phyloP scores from a whole-genome alignment of 257 asterid genomes.

The Thymus mandschuricus region DNA sequence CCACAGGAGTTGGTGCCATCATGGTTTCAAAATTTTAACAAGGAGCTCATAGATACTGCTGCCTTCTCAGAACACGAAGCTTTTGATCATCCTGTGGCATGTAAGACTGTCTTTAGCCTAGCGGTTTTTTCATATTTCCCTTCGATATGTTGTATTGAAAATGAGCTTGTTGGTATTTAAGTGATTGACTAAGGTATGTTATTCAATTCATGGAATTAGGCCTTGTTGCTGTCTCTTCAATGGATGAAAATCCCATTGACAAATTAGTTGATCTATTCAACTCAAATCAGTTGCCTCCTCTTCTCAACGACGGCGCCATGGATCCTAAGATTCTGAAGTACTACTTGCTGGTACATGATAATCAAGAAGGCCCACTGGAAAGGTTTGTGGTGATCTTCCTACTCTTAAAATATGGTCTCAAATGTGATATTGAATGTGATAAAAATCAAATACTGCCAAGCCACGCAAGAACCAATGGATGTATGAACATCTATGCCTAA shows the following conservation, averaged over 20 bases:
- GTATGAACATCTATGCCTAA: not conserved
- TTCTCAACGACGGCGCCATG: slow-evolving; percentile 89
- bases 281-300: slow-evolving; percentile 78
- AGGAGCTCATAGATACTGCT: slow-evolving; percentile 75
- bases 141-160: slow-evolving; percentile 23
- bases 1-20: slow-evolving; percentile 69
- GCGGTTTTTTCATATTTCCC: slow-evolving; percentile 7
- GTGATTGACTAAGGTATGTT: slow-evolving; percentile 37
- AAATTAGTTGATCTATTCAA: slow-evolving; percentile 85
- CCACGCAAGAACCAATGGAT: not conserved
- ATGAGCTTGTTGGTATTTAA: slow-evolving; percentile 26
- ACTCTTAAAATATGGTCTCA: slow-evolving; percentile 18
- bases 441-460: slow-evolving; percentile 2
- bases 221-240: slow-evolving; percentile 87
- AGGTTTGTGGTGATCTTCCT: slow-evolving; percentile 49
- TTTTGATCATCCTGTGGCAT: slow-evolving; percentile 99
- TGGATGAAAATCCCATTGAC: slow-evolving; percentile 78
- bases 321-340: slow-evolving; percentile 95
- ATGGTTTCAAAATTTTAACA: slow-evolving; percentile 89
- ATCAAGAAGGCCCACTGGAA: slow-evolving; percentile 63
- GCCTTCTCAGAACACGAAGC: slow-evolving; percentile 97
- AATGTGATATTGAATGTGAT: not conserved
- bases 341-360: slow-evolving; percentile 83
- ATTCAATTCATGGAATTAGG: slow-evolving; percentile 54
- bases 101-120: slow-evolving; percentile 47